Conservation (phyloP, 2,329 filamentous ascomycete genomes). For the Penicillium palitans region DNA sequence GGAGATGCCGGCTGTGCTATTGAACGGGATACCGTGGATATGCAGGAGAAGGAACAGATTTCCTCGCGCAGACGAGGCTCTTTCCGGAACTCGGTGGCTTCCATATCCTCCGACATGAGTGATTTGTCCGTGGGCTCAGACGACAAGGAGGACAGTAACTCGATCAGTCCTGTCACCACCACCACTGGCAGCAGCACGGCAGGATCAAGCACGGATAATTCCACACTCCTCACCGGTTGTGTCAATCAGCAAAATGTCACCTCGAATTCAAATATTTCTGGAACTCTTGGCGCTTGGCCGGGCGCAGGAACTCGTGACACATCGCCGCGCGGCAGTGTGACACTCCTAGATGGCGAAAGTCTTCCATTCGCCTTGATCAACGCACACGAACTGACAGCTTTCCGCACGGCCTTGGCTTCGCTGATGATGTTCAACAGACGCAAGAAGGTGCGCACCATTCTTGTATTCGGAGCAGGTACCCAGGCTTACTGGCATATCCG, state of each 20-base stretch:
- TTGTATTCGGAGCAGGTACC: slow-evolving; percentile 82
- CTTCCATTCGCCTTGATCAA: slow-evolving; percentile 64
- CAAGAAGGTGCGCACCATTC: slow-evolving; percentile 69
- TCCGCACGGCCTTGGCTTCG: slow-evolving; percentile 64
- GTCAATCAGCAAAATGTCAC: slow-evolving; percentile 34
- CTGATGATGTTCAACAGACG: slow-evolving; percentile 66
- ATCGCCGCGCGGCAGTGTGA: slow-evolving; percentile 59
- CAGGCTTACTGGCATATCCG: slow-evolving; percentile 96
- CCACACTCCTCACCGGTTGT: slow-evolving; percentile 32
- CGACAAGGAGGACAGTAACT: slow-evolving; percentile 17
- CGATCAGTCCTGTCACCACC: not conserved
- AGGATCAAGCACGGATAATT: slow-evolving; percentile 26
- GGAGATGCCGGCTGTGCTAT: slow-evolving; percentile 33
- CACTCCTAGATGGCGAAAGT: slow-evolving; percentile 59
- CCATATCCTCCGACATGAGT: slow-evolving; percentile 37
- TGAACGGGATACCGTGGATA: slow-evolving; percentile 31
- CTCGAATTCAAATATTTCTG: slow-evolving; percentile 26
- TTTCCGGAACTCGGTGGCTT: slow-evolving; percentile 35
- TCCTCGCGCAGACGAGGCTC: slow-evolving; percentile 20
- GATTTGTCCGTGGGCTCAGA: slow-evolving; percentile 37
- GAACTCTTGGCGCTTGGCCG: slow-evolving; percentile 37
- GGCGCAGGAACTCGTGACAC: slow-evolving; percentile 41
- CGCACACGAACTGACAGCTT: slow-evolving; percentile 67
- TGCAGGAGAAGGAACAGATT: slow-evolving; percentile 17
- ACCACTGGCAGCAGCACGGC: slow-evolving; percentile 10